Conservation (phyloP, 805 yeast genomes). For the Phaffomyces antillensis region DNA sequence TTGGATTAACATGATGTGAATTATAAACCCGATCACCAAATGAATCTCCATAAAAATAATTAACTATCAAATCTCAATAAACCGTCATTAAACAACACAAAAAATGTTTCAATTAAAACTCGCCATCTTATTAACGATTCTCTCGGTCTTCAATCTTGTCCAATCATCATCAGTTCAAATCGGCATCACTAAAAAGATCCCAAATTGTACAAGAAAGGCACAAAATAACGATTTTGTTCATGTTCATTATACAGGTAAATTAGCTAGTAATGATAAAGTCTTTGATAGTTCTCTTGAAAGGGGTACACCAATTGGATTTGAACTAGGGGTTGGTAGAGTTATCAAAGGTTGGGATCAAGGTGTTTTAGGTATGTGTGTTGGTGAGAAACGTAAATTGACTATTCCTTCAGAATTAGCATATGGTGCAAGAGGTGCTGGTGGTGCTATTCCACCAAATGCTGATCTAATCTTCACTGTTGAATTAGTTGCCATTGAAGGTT, state of each 20-base stretch:
- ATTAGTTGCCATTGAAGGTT: constrained; percentile 46
- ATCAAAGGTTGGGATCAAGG: constrained; percentile 93
- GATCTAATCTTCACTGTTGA: constrained; percentile 64
- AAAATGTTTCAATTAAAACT: constrained; percentile 5
- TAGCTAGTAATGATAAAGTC: constrained; percentile 53
- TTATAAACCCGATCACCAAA: neutral
- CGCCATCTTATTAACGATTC: neutral
- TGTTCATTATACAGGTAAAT: constrained; percentile 74
- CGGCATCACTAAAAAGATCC: constrained; percentile 11
- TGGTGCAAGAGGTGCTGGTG: constrained; percentile 71
- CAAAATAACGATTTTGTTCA: constrained; percentile 57
- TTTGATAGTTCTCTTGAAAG: constrained; percentile 71
- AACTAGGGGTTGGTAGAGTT: constrained; percentile 73
- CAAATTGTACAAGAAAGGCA: constrained; percentile 51
- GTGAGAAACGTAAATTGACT: constrained; percentile 72
- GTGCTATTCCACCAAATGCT: constrained; percentile 72
- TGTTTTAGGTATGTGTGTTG: constrained; percentile 67
- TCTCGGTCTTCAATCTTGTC: neutral
- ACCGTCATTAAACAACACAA: neutral
- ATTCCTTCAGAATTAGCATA: constrained; percentile 78
- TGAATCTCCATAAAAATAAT: neutral
- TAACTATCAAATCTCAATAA: too few species aligned
- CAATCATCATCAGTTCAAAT: constrained; percentile 5
- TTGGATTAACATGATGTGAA: neutral
- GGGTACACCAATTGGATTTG: constrained; percentile 60